Evolutionary conservation across 164 flowering plant genomes (phyloP), one percentile per base, ranked within the genome.

Genomic region (Nymphaea colorata): DNA sequence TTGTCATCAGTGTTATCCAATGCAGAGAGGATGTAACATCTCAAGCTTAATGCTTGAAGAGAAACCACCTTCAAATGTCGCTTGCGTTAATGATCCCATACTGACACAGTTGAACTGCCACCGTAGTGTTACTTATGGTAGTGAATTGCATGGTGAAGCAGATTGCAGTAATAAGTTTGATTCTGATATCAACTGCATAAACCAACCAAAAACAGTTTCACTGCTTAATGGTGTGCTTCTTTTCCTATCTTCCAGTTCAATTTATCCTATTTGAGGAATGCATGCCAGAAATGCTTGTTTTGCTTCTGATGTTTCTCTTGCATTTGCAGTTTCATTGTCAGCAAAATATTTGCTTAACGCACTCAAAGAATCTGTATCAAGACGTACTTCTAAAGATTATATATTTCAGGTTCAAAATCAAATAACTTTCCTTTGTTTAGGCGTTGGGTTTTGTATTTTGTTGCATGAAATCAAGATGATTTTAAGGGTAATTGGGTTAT

Each of bases 301-400:
- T 7, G 55, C 12, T 47, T 47, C 55, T 47, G 12, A 47, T 7
- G 55, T 47, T 25, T 7, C 55, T 4, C 12, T 12, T 47, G 55
- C 55, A 47, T 6, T 4, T 66, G 61, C 83, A 69, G 69, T 70
- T 76, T 74, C 74, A 59, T 16, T 41, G 68, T 79, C 81, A 59
- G 86, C 86, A 53, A 77, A 84, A n/a, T 79, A 44, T 67, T 89
- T 90, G 67, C 77, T 90, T 73, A 62, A 41, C 74, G 87, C 86
- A 74, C 74, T 94, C 47, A 84, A 71, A 76, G 82, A 86, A 74
- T 83, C 99, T 68, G 84, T 91, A 51, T 73, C 69, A 77, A 82
- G 85, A 17, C 90, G 96, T 42, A 72, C 85, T 53, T 69, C 77
- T 6, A 65, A 72, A 18, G 72, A 79, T 71, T 76, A 71, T 68